Conservation (phyloP, 352 stramenopile genomes). For the Pythium phragmitis region DNA sequence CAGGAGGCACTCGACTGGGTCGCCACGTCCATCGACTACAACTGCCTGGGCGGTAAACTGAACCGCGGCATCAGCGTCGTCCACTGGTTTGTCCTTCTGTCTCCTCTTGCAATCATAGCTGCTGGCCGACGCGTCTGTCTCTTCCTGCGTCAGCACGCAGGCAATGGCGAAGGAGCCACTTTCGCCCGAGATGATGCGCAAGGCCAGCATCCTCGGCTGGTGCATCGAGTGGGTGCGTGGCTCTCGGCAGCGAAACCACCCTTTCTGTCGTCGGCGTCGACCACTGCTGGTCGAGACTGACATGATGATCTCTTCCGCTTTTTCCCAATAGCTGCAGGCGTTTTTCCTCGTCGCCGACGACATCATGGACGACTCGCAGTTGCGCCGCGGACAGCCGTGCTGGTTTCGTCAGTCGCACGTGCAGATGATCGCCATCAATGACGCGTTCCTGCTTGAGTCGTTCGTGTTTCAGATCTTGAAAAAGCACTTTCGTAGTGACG, state of each 20-base stretch:
- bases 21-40: conserved; percentile 93
- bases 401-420: conserved; percentile 94
- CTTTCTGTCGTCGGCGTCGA: too few relatives aligned
- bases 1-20: conserved; percentile 82
- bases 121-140: neutral
- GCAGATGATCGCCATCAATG: conserved; percentile 96
- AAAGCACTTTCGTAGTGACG: conserved; percentile 83
- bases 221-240: conserved; percentile 94
- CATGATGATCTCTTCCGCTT: neutral
- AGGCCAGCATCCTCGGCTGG: conserved; percentile 96
- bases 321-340: conserved; percentile 89
- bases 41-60: conserved; percentile 97
- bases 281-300: too few relatives aligned
- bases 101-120: neutral
- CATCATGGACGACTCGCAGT: conserved; percentile 98
- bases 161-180: conserved; percentile 49
- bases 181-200: conserved; percentile 66
- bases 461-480: conserved; percentile 90
- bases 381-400: conserved; percentile 94
- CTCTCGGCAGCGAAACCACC: too few relatives aligned
- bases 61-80: conserved; percentile 97
- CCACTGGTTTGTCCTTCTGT: conserved; percentile 49
- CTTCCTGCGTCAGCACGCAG: conserved; percentile 41
- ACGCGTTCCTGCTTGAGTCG: conserved; percentile 95
- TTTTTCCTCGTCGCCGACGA: conserved; percentile 99